Conservation (phyloP, 1,139 yeast species). For the Kodamaea arcana region DNA sequence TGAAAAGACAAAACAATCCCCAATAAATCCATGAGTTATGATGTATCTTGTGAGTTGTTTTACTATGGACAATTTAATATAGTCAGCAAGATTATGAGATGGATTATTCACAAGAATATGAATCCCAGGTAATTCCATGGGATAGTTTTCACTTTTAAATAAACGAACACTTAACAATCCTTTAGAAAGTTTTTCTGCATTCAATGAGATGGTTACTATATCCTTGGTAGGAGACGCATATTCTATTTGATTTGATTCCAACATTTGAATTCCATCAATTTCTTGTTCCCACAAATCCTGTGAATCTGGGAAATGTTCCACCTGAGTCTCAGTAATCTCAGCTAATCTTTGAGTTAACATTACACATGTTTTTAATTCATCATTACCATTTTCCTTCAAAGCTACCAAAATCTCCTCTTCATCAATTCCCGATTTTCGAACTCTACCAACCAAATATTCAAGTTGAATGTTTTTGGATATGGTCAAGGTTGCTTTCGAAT, state of each 20-base stretch:
- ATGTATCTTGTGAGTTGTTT: constrained; percentile 44
- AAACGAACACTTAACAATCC: constrained; percentile 45
- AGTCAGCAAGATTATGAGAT: constrained; percentile 59
- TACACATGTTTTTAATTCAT: constrained; percentile 53
- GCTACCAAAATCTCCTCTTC: constrained; percentile 56
- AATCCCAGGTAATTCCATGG: constrained; percentile 59
- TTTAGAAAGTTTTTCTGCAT: constrained; percentile 26
- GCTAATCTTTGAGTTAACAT: constrained; percentile 43
- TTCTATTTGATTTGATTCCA: constrained; percentile 30
- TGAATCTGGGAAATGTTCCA: constrained; percentile 13
- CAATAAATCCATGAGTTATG: constrained; percentile 42
- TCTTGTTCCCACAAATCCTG: constrained; percentile 70
- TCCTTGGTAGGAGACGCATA: constrained; percentile 18
- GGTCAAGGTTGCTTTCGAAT: constrained; percentile 45
- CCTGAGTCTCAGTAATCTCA: constrained; percentile 12
- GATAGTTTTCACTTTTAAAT: constrained; percentile 53
- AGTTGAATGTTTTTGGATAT: constrained; percentile 39
- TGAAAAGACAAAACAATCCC: constrained; percentile 65
- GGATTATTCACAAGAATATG: constrained; percentile 47
- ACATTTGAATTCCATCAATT: constrained; percentile 61
- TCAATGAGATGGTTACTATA: constrained; percentile 28
- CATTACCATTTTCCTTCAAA: constrained; percentile 35
- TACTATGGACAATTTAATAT: constrained; percentile 64
- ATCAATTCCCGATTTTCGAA: constrained; percentile 67
- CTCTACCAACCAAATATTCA: constrained; percentile 47